Base-by-base conservation (phyloP, 2,329 filamentous ascomycete genomes). In the Thermothelomyces thermophilus region DNA sequence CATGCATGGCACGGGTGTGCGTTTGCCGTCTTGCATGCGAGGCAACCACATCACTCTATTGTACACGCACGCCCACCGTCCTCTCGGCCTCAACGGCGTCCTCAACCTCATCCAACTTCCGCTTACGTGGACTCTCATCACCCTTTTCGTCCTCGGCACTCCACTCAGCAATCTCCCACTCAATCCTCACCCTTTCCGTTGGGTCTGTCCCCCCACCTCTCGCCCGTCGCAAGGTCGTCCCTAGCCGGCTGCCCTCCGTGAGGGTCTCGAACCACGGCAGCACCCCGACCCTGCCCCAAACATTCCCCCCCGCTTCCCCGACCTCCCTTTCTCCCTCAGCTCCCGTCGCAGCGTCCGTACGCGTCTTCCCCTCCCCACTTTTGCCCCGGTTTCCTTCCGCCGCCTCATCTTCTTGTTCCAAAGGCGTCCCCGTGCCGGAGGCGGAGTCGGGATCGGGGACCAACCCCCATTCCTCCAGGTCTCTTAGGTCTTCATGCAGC, bases 111-210 rank as follows among this genome's bases (percentile, higher is more conserved):
- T 65, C 66, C 39, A 76, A 63, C 65, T 82, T 81, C 56, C 79
- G 71, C 68, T 83, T 66, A 46, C 64, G 64, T 11, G 66, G 60
- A 28, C 63, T 57, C 36, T 64, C 64, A 47, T 59, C 57, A 16
- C 62, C 62, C 45, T 58, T 57, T 14, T 62, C 62, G 13, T 68
- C 70, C 8, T 70, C 73, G 46, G 73, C 75, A 41, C 73, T 77
- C 74, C 79, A 90, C 68, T 95, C 90, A 34, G 84, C 75, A 56
- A 95, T 76, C 67, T 95, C 89, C 87, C 88, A 95, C 62, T 93
- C 84, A 10, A 93, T 76, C 39, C 73, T 79, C 33, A 82, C 77
- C 24, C 71, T 74, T 14, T 84, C 84, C 44, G 77, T 83, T 44
- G 65, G 62, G 41, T 67, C 67, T 30, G 74, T 68, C 22, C 80